These are phyloP conservation scores for Bryopsis sp. DNA, from an alignment of 139 green algal species.

Conservation along the genomic window DNA sequence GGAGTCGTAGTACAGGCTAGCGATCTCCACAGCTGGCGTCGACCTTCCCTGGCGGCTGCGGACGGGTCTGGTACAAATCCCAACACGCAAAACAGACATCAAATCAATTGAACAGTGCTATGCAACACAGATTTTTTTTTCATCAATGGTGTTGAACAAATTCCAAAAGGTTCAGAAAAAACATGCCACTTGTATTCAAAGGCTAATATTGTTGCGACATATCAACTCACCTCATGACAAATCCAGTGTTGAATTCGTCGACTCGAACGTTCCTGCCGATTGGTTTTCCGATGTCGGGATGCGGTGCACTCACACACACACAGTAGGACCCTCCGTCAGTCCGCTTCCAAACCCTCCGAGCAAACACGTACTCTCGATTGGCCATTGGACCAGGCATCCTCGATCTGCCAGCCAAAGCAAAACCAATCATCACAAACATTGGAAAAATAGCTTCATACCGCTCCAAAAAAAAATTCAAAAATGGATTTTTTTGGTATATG, in stretches of 20 bases:
- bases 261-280: neutral
- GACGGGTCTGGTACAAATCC: neutral
- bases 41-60: neutral
- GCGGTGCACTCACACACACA: neutral
- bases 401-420: neutral
- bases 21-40: conserved; percentile 13
- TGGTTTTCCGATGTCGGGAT: neutral
- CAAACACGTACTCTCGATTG: conserved; percentile 12
- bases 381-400: conserved; percentile 4
- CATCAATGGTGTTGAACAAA: too few species aligned
- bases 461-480: too few species aligned
- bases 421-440: neutral
- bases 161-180: too few species aligned
- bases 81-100: too few species aligned
- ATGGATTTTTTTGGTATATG: too few species aligned
- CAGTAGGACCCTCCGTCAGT: conserved; percentile 12
- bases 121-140: too few species aligned
- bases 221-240: conserved; percentile 12
- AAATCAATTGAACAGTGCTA: too few species aligned
- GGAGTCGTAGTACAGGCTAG: conserved; percentile 11
- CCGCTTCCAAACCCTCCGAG: conserved; percentile 9
- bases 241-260: conserved; percentile 13
- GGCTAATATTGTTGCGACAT: too few species aligned
- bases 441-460: too few species aligned
- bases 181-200: too few species aligned